Evolutionary conservation across 192 early-diverging fungal genomes (phyloP).

Genomic region (Kickxella alabastrina): DNA sequence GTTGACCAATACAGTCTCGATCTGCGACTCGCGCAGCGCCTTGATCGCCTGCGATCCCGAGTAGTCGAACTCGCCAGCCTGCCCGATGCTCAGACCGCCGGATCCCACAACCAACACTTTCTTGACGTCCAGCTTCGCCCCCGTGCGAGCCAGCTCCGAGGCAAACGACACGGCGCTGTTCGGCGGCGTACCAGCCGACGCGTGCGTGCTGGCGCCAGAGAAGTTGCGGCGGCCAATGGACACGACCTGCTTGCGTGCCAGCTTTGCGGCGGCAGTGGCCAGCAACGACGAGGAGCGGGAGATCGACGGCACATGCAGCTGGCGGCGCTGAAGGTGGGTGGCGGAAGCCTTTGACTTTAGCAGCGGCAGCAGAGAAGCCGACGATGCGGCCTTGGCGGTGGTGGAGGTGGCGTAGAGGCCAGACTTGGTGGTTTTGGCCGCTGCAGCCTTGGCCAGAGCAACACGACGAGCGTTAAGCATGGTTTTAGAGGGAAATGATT

Average conservation of each 20-base stretch:
- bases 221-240: slow-evolving; percentile 32
- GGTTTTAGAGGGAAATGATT: not conserved
- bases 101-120: slow-evolving; percentile 94
- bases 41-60: slow-evolving; percentile 98
- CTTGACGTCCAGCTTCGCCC: slow-evolving; percentile 59
- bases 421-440: no score
- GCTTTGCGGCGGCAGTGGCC: not conserved
- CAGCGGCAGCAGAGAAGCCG: not conserved
- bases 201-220: slow-evolving; percentile 29
- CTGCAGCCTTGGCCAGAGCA: slow-evolving; percentile 3
- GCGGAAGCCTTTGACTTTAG: no score
- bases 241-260: not conserved
- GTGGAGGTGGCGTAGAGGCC: no score
- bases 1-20: slow-evolving; percentile 95
- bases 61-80: slow-evolving; percentile 99
- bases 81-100: slow-evolving; percentile 92
- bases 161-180: slow-evolving; percentile 34
- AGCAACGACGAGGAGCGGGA: not conserved
- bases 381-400: not conserved
- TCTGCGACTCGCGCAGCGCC: slow-evolving; percentile 84
- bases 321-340: not conserved
- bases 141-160: slow-evolving; percentile 40
- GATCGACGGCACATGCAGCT: not conserved
- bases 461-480: slow-evolving; percentile 37
- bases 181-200: not conserved